Base-by-base conservation (phyloP, 352 stramenopile species). In the Pythium dissimile region DNA sequence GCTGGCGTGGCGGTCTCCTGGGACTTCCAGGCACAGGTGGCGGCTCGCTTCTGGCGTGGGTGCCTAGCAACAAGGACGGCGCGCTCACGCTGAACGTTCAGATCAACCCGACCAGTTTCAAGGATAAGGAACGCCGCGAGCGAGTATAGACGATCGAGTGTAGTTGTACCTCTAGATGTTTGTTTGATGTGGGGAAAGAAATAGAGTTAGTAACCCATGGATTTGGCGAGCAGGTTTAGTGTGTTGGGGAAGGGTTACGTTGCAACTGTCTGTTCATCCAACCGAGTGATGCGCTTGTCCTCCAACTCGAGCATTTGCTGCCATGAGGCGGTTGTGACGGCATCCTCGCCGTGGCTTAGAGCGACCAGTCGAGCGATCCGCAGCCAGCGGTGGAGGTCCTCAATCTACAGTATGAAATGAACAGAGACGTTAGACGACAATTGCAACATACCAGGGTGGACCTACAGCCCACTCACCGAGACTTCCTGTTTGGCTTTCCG, bases 301-400 rank as follows among this genome's bases (percentile, higher is more conserved):
- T 93, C 84, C 9, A 93, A 48, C 1, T 53, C 61, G 42, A 92
- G 54, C 74, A 88, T 85, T 56, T 72, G 49, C 18, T 89, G 24
- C 84, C 84, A 94, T 6, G 63, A 66, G 8, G 23, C 38, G 11
- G 58, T 75, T 5, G 77, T 71, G 12, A 92, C 74, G 0, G 62
- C 51, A 12, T 75, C 78, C 58, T 87, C 71, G 2, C 80, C 84
- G 32, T 68, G 51, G 54, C 84, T 92, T 4, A 94, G 50, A 3
- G 84, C 77, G 32, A 89, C 45, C 13, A 94, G 55, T n/a, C 84
- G 81, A 41, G 76, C 80, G 26, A 94, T 35, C 16, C 84, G 74
- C 37, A 94, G 53, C 77, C 83, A 90, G 4, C 84, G 80, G 43
- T 94, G 81, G 26, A 94, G 56, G 57, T 94, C 84, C 16, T 94